Percentiles rank a stretch among this genome's conserved stretches.
Evolutionary conservation across 768 basidiomycete species (phyloP).

Genomic region (Vararia minispora): DNA sequence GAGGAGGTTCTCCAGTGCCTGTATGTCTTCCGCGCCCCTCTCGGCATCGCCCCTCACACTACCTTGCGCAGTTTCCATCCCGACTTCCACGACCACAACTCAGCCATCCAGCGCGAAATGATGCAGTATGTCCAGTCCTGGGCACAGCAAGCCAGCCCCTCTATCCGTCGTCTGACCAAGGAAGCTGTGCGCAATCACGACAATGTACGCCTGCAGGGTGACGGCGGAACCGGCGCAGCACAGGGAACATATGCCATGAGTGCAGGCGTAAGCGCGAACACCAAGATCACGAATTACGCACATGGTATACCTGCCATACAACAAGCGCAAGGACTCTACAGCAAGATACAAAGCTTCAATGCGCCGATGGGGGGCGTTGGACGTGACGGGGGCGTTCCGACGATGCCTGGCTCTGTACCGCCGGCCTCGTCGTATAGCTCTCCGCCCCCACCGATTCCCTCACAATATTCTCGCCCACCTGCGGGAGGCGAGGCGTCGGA

Average conservation of each 20-base stretch:
- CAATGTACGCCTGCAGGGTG: conserved; percentile 49
- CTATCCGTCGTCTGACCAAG: conserved; percentile 49
- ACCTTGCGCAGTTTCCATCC: conserved; percentile 61
- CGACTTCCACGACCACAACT: conserved; percentile 57
- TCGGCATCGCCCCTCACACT: not conserved
- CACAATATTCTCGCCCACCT: not conserved
- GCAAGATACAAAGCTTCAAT: too few relatives aligned
- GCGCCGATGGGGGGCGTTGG: conserved; percentile 20
- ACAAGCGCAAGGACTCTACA: conserved; percentile 26
- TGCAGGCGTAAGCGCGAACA: conserved; percentile 39
- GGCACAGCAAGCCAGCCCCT: conserved; percentile 39
- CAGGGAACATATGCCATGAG: conserved; percentile 38
- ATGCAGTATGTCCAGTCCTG: conserved; percentile 53
- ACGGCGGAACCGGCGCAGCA: conserved; percentile 34
- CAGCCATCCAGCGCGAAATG: conserved; percentile 69
- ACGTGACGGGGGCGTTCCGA: conserved; percentile 3
- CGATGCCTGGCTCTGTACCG: not conserved
- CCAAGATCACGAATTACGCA: conserved; percentile 33
- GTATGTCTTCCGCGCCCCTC: conserved; percentile 26
- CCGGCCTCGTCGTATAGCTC: not conserved
- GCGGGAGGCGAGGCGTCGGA: not conserved
- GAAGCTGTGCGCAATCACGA: conserved; percentile 60
- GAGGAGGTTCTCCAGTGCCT: conserved; percentile 60
- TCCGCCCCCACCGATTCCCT: not conserved
- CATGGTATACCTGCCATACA: conserved; percentile 34